phyloP scores from a whole-genome alignment of 2,329 filamentous ascomycete species.

The Penicillium janthinellum region DNA sequence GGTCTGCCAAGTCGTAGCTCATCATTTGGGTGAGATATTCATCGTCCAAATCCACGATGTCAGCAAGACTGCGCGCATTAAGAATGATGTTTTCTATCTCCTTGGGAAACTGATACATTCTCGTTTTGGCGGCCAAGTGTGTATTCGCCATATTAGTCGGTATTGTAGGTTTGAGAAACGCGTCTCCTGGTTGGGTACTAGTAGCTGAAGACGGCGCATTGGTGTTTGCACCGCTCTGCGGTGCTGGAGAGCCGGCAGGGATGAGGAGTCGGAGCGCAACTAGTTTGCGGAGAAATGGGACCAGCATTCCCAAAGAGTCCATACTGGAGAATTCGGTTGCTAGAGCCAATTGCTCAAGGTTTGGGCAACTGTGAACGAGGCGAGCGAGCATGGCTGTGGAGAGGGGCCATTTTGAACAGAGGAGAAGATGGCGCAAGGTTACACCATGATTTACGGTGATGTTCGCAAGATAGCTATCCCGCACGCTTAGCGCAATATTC shows the following conservation, averaged over 20 bases:
- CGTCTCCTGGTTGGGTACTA: background rate
- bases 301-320: conserved; percentile 41
- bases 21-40: conserved; percentile 35
- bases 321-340: conserved; percentile 48
- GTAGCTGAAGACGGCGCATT: conserved; percentile 1
- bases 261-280: conserved; percentile 45
- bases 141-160: background rate
- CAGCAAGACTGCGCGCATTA: conserved; percentile 32
- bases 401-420: conserved; percentile 59
- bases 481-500: conserved; percentile 36
- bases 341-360: conserved; percentile 61
- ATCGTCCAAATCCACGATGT: conserved; percentile 43
- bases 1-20: conserved; percentile 35
- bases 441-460: conserved; percentile 55
- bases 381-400: conserved; percentile 51
- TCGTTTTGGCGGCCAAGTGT: background rate
- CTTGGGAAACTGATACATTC: background rate
- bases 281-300: conserved; percentile 46
- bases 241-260: conserved; percentile 29
- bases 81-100: conserved; percentile 10
- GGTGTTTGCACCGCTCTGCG: conserved; percentile 8
- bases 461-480: conserved; percentile 53
- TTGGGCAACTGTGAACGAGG: conserved; percentile 57
- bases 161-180: background rate
- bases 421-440: conserved; percentile 58